phyloP scores from a whole-genome alignment of 352 stramenopile species.

The Phytophthora citricola region DNA sequence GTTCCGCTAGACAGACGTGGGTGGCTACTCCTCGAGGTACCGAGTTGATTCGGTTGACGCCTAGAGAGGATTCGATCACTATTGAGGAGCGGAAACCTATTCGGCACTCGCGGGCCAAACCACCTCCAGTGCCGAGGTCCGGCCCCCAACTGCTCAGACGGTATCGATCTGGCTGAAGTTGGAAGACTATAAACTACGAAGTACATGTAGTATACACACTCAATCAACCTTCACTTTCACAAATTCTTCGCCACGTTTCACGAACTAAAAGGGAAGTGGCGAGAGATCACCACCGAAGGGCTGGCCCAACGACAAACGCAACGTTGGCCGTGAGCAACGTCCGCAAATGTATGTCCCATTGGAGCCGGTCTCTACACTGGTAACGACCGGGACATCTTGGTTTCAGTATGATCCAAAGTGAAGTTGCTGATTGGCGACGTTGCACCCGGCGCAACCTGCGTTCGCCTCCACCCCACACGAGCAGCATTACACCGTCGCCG shows the following conservation, averaged over 20 bases:
- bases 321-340: neutral
- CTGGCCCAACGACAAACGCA: too few species aligned
- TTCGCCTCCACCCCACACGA: neutral
- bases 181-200: constrained; percentile 3
- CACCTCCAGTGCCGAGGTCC: constrained; percentile 9
- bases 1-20: constrained; percentile 16
- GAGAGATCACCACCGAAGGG: too few species aligned
- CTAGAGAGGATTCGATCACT: constrained; percentile 21
- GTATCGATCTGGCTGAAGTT: constrained; percentile 17
- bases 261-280: too few species aligned
- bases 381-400: constrained; percentile 13
- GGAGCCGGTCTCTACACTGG: neutral
- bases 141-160: constrained; percentile 4
- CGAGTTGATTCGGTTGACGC: constrained; percentile 17
- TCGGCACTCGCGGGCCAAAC: constrained; percentile 9
- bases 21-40: constrained; percentile 20
- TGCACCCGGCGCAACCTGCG: neutral
- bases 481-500: constrained; percentile 8
- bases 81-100: constrained; percentile 27
- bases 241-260: too few species aligned
- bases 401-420: constrained; percentile 12
- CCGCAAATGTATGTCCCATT: neutral
- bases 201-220: neutral
- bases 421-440: neutral
- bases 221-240: too few species aligned